These are phyloP conservation scores for Sarocladium oryzae DNA, from an alignment of 2,329 filamentous ascomycete genomes.

Conservation along the genomic window DNA sequence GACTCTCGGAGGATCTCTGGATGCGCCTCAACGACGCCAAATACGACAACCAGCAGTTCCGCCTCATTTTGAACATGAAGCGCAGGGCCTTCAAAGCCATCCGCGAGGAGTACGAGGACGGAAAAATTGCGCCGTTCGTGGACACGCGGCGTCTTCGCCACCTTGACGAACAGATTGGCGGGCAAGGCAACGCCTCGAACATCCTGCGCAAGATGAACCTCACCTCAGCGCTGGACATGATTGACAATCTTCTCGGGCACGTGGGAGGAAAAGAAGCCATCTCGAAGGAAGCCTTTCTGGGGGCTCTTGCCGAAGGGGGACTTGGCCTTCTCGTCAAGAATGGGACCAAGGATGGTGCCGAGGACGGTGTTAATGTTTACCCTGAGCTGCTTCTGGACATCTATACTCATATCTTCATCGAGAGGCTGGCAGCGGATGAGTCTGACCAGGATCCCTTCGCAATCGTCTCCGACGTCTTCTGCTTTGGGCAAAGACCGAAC, in stretches of 20 bases:
- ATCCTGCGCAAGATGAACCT: conserved; percentile 28
- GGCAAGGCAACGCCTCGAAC: conserved; percentile 8
- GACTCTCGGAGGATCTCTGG: conserved; percentile 21
- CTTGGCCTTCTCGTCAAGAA: neutral
- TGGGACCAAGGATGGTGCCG: no score
- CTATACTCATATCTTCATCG: conserved; percentile 29
- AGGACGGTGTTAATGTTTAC: conserved; percentile 12
- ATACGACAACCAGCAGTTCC: conserved; percentile 15
- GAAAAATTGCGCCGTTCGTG: conserved; percentile 20
- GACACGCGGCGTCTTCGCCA: conserved; percentile 17
- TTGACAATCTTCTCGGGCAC: conserved; percentile 14
- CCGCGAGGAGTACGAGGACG: conserved; percentile 19
- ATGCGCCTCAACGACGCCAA: conserved; percentile 17
- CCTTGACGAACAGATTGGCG: conserved; percentile 5
- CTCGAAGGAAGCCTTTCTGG: conserved; percentile 22
- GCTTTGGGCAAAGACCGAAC: conserved; percentile 13
- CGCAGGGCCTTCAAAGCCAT: conserved; percentile 20
- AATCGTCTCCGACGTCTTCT: conserved; percentile 25
- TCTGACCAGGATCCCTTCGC: conserved; percentile 13
- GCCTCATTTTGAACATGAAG: conserved; percentile 19
- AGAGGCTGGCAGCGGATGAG: conserved; percentile 15
- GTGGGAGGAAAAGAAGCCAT: neutral
- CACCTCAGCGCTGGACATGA: conserved; percentile 25
- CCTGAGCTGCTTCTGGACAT: conserved; percentile 25
- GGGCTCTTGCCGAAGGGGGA: conserved; percentile 7